These are phyloP conservation scores for Leccinum subgranulosum DNA, from an alignment of 768 basidiomycete species.

Conservation along the genomic window DNA sequence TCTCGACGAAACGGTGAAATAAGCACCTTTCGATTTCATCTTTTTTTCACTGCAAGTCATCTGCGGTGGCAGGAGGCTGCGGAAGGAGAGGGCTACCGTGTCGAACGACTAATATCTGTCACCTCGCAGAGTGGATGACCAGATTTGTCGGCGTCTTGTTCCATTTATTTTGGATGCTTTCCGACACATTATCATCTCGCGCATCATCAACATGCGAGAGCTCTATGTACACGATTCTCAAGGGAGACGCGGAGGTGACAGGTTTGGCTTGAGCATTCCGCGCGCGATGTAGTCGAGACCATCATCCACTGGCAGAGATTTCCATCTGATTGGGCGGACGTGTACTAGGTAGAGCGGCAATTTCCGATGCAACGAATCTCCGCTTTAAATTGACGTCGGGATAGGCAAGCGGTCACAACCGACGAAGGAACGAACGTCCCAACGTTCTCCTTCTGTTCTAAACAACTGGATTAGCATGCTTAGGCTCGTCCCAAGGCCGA, in stretches of 20 bases:
- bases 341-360: constrained; percentile 1
- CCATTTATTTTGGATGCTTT: too few species aligned
- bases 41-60: too few species aligned
- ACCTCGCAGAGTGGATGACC: too few species aligned
- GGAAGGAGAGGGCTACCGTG: too few species aligned
- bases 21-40: too few species aligned
- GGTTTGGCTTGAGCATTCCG: not conserved
- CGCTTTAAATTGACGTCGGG: constrained; percentile 16
- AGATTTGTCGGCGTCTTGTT: too few species aligned
- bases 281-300: not conserved
- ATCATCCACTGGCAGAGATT: too few species aligned
- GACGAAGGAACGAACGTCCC: constrained; percentile 1
- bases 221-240: not conserved
- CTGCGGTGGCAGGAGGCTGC: too few species aligned
- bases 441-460: constrained; percentile 10
- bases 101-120: too few species aligned
- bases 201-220: not conserved
- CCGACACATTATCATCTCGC: too few species aligned
- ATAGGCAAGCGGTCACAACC: constrained; percentile 25
- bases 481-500: constrained; percentile 66
- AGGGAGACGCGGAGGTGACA: not conserved
- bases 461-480: constrained; percentile 44
- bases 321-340: too few species aligned
- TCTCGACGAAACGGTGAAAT: too few species aligned
- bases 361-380: constrained; percentile 18